Evolutionary conservation across 495 filamentous ascomycete species (phyloP).

Genomic region (Elaphomyces granulatus): DNA sequence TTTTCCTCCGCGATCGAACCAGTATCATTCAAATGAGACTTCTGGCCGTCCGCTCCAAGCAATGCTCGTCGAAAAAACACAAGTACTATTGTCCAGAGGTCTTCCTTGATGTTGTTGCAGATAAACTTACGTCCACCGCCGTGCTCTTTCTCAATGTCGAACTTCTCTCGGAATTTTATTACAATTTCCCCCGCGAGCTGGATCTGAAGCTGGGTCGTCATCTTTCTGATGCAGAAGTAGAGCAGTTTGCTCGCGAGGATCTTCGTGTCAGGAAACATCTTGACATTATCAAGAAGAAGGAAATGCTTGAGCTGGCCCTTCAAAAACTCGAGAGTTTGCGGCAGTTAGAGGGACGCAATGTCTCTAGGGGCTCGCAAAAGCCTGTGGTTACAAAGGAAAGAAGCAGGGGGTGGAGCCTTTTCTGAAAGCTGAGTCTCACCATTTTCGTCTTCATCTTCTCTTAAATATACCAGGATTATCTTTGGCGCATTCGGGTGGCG

Average conservation of each 20-base stretch:
- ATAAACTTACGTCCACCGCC: constrained; percentile 86
- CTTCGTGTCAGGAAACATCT: constrained; percentile 76
- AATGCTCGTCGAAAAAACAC: constrained; percentile 67
- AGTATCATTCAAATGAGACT: constrained; percentile 85
- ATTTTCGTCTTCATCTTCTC: constrained; percentile 4
- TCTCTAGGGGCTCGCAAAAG: constrained; percentile 17
- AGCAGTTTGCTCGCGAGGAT: constrained; percentile 86
- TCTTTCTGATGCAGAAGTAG: constrained; percentile 62
- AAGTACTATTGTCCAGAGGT: constrained; percentile 96
- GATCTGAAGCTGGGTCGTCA: constrained; percentile 75
- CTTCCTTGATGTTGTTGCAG: constrained; percentile 91
- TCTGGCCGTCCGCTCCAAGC: constrained; percentile 67
- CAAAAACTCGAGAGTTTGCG: constrained; percentile 86
- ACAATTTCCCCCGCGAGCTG: constrained; percentile 87
- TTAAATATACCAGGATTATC: neutral
- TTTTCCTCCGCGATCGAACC: constrained; percentile 83
- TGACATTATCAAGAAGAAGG: constrained; percentile 82
- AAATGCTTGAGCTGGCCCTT: constrained; percentile 79
- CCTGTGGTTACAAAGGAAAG: constrained; percentile 18
- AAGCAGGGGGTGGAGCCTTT: constrained; percentile 26
- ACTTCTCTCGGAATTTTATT: constrained; percentile 91
- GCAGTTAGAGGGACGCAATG: constrained; percentile 47
- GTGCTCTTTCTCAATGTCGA: constrained; percentile 98
- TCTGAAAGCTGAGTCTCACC: constrained; percentile 13
- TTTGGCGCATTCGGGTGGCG: neutral